A percentile compares a stretch with the other conserved stretches of the same genome.
These are phyloP conservation scores for Chrysoporthe austroafricana DNA, from an alignment of 2,329 filamentous ascomycete species.

Conservation along the genomic window DNA sequence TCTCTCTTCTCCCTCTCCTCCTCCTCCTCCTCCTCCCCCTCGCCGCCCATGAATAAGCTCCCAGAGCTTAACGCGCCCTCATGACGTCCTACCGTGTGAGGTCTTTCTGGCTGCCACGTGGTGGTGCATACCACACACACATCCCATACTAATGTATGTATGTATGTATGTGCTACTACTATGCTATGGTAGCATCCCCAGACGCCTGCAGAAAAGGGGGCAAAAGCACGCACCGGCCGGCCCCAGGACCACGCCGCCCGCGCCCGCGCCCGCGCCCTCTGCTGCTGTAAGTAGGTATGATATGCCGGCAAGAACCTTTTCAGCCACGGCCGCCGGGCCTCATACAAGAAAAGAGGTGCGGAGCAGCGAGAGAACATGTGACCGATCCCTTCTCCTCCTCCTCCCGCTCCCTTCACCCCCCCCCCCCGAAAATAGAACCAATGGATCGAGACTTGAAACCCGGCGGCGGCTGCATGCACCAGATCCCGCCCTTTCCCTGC, in stretches of 20 bases:
- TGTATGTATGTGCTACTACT: no score
- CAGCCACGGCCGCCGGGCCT: no score
- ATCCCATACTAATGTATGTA: no score
- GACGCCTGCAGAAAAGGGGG: not conserved
- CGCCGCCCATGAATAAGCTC: constrained; percentile 1
- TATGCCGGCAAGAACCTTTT: no score
- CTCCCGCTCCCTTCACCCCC: not conserved
- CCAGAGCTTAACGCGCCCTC: not conserved
- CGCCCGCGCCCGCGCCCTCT: no score
- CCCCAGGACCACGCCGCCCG: no score
- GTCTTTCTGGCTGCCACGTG: constrained; percentile 9
- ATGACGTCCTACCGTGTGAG: not conserved
- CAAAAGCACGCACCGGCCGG: not conserved
- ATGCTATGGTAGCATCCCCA: no score
- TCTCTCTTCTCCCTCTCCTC: no score
- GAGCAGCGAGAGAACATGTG: not conserved
- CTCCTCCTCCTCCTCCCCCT: no score
- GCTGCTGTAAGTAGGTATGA: no score
- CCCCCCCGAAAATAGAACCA: constrained; percentile 5
- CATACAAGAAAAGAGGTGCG: no score
- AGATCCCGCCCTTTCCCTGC: not conserved
- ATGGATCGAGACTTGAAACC: constrained; percentile 2
- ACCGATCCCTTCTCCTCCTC: not conserved
- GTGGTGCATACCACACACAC: not conserved
- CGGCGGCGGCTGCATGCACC: not conserved